Evolutionary conservation across 2,329 filamentous ascomycete genomes (phyloP), one percentile per base, ranked within the genome.

Genomic region (Hypoxylon sp.): DNA sequence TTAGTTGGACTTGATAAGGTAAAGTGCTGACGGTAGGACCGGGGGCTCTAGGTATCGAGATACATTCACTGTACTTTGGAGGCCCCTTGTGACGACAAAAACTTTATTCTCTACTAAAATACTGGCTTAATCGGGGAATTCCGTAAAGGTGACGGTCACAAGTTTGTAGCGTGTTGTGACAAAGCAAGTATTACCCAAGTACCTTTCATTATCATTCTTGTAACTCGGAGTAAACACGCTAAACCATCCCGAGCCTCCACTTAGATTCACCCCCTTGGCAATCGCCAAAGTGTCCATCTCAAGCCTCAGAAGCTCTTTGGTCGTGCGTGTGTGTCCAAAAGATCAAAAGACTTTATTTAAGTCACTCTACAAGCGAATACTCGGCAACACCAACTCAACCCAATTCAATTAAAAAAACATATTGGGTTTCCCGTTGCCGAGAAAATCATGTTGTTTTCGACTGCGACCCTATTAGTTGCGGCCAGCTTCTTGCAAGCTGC

Each of bases 391-490:
- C 67, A 57, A 44, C 42, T 13, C 19, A 47, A 54, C 9, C n/a
- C 29, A 48, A 59, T 47, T 59, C 33, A 64, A 50, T 42, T 17
- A 29, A 47, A 53, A 26, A 33, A 47, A 53, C 35, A 26, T 47
- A 53, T 58, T 47, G 60, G 29, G 57, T 47, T 42, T 44, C 22
- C 52, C 24, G 55, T 57, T 59, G 58, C 51, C 65, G 65, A 35
- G 65, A 75, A 65, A 66, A 22, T n/a, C 65, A 85, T 85, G 83
- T 77, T 83, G 37, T 79, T 85, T 68, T 78, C 80, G 64, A 79
- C 81, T 10, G 80, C 84, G 63, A 77, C 79, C 65, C 72, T 83
- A 73, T 80, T 92, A 68, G 74, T 83, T 79, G 85, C 90, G 75
- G 87, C 89, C 75, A 86, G 75, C 67, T 72, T 78, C 64, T 46